A percentile compares a stretch with the other conserved stretches of the same genome.
Conservation (phyloP, 176 grass and related monocot species). For the Ampelocalamus luodianensis region DNA sequence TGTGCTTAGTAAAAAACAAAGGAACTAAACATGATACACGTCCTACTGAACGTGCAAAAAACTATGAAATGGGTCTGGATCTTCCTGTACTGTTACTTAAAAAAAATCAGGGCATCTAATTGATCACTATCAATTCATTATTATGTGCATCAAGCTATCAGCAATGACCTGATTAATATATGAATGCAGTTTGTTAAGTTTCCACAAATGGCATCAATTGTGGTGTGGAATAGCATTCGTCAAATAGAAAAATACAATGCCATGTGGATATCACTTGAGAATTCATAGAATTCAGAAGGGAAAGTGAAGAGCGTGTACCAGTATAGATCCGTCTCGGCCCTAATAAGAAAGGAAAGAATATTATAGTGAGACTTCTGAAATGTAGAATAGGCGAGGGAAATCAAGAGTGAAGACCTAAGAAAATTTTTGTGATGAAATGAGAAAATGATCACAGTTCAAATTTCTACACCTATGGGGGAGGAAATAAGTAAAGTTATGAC, state of each 20-base stretch:
- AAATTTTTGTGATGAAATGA: no score
- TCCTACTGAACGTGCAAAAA: no score
- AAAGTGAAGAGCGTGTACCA: conserved; percentile 55
- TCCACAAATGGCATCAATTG: no score
- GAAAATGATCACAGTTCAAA: not conserved
- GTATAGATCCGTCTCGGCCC: conserved; percentile 92
- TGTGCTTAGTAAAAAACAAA: not conserved
- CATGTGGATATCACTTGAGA: no score
- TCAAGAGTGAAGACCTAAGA: not conserved
- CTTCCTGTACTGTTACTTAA: not conserved
- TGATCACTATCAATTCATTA: not conserved
- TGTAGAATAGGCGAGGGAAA: not conserved
- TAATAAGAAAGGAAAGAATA: conserved; percentile 41
- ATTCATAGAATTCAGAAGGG: not conserved
- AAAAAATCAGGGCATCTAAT: not conserved
- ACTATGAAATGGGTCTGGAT: no score
- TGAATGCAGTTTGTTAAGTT: not conserved
- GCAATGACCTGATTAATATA: not conserved
- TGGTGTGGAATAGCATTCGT: no score
- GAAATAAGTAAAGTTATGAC: not conserved
- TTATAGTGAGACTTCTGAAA: not conserved
- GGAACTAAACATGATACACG: not conserved
- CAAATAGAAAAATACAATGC: no score
- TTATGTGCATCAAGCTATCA: not conserved
- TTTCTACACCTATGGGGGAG: not conserved